A percentile compares a stretch with the other conserved stretches of the same genome.
Conservation (phyloP, 1,284 basidiomycete species). For the Tilletia indica region DNA sequence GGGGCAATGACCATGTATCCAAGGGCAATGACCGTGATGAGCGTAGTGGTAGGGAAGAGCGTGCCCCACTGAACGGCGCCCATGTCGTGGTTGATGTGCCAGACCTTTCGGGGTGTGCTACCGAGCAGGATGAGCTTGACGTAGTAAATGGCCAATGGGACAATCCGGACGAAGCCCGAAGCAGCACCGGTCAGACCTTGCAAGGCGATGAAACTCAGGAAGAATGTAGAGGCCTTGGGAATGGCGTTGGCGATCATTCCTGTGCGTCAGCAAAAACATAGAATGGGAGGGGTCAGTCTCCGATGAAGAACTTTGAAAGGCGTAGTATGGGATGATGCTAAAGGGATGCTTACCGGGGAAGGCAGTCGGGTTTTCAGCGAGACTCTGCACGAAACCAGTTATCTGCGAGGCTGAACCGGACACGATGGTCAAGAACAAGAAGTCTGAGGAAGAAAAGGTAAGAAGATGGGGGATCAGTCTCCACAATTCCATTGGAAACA, state of each 20-base stretch:
- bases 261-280: neutral
- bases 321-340: neutral
- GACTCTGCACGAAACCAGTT: slow-evolving; percentile 28
- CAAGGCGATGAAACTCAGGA: slow-evolving; percentile 73
- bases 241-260: slow-evolving; percentile 62
- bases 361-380: slow-evolving; percentile 28
- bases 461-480: neutral
- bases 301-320: neutral
- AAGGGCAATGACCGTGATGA: slow-evolving; percentile 47
- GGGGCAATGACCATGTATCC: slow-evolving; percentile 86
- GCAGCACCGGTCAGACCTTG: slow-evolving; percentile 61
- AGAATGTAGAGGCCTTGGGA: slow-evolving; percentile 85
- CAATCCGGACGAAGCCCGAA: slow-evolving; percentile 75
- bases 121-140: slow-evolving; percentile 80
- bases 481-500: too few relatives aligned
- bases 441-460: slow-evolving; percentile 25
- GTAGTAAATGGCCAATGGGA: slow-evolving; percentile 75
- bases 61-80: slow-evolving; percentile 78
- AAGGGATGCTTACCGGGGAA: slow-evolving; percentile 28
- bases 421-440: slow-evolving; percentile 51
- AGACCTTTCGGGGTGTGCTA: slow-evolving; percentile 83
- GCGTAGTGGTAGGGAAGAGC: slow-evolving; percentile 57
- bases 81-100: slow-evolving; percentile 71
- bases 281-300: neutral
- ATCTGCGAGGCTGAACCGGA: slow-evolving; percentile 41